These are phyloP conservation scores for Phaffomyces antillensis DNA, from an alignment of 805 yeast genomes.

Conservation along the genomic window DNA sequence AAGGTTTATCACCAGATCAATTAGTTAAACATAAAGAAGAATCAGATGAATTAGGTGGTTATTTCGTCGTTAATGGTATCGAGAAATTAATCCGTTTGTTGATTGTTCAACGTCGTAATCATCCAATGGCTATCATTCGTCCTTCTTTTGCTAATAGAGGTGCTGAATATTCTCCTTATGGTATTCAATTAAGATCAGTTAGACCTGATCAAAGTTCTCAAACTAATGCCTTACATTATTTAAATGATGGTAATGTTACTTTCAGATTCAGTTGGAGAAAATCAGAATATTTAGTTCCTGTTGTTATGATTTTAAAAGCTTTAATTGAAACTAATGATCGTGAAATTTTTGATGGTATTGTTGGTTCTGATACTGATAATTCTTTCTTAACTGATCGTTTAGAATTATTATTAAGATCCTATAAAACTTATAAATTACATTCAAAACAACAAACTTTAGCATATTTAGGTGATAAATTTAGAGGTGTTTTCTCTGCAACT, in stretches of 20 bases:
- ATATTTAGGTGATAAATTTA: conserved; percentile 90
- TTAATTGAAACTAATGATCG: conserved; percentile 85
- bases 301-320: conserved; percentile 86
- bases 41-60: conserved; percentile 94
- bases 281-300: conserved; percentile 92
- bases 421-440: conserved; percentile 71
- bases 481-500: conserved; percentile 86
- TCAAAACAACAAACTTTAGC: conserved; percentile 87
- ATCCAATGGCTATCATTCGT: conserved; percentile 95
- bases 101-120: conserved; percentile 95
- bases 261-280: conserved; percentile 97
- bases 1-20: conserved; percentile 74
- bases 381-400: conserved; percentile 97
- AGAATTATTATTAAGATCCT: conserved; percentile 84
- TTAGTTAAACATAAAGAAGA: conserved; percentile 79
- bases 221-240: conserved; percentile 93
- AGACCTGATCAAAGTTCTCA: conserved; percentile 97
- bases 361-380: conserved; percentile 79
- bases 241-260: conserved; percentile 92
- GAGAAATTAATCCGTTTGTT: conserved; percentile 96
- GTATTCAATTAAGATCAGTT: conserved; percentile 90
- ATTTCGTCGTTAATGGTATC: conserved; percentile 89
- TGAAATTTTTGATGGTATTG: conserved; percentile 93
- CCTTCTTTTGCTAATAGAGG: conserved; percentile 95
- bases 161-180: conserved; percentile 76